These are phyloP conservation scores for Nicotiana sylvestris DNA, from an alignment of 257 asterid genomes.

Conservation along the genomic window DNA sequence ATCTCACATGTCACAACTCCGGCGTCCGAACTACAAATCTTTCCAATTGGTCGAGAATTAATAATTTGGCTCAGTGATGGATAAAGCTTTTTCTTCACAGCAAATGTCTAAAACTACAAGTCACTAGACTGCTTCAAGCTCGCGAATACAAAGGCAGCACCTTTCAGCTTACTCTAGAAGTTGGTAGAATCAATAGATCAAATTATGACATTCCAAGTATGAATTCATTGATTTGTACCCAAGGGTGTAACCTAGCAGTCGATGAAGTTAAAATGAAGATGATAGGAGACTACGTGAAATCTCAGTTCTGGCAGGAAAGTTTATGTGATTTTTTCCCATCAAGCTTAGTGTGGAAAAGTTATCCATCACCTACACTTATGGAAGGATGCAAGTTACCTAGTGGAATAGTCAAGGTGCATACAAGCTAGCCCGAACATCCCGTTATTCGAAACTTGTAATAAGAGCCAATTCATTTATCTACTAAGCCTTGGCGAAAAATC, in stretches of 20 bases:
- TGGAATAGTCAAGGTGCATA: background rate
- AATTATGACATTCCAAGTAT: background rate
- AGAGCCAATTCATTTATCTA: background rate
- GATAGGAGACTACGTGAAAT: background rate
- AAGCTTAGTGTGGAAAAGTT: background rate
- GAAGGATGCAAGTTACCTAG: background rate
- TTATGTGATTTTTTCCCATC: background rate
- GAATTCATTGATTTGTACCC: background rate
- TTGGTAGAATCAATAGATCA: background rate
- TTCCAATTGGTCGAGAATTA: background rate
- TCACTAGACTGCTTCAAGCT: background rate
- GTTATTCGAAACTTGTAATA: background rate
- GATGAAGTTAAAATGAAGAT: background rate
- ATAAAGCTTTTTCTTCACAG: background rate
- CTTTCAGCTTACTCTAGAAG: background rate
- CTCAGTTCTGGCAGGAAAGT: background rate
- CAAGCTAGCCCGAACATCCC: background rate
- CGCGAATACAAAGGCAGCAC: background rate
- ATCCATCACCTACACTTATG: background rate
- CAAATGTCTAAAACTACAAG: background rate
- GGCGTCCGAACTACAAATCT: background rate
- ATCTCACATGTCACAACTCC: background rate
- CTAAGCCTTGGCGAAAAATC: no score
- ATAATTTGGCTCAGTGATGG: background rate
- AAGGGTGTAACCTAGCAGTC: background rate